Base-by-base conservation (phyloP, 2,329 filamentous ascomycete genomes). In the Xylaria arbuscula region DNA sequence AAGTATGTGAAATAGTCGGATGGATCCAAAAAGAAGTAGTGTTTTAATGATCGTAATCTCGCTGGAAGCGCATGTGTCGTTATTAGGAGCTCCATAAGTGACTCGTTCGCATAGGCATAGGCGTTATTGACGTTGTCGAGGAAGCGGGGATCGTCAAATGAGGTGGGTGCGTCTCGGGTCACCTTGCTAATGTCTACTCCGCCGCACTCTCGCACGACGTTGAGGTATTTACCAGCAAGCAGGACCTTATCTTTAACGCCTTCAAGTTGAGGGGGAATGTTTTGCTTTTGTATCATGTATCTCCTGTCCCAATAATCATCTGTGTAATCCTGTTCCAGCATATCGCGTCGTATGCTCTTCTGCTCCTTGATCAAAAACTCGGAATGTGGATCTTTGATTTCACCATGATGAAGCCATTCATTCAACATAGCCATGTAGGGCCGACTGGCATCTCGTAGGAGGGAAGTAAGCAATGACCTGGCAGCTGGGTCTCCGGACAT, bases 1-100 rank as follows among this genome's bases (percentile, higher is more conserved):
- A 99, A 99, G 81, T 98, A 97, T 2, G 94, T 94, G 80, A 99
- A 98, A 83, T 97, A 99, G 79, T 99, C 96, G 40, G 96, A 98
- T 9, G 94, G 92, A 75, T 98, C 95, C 70, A 99, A 90, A 85
- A 99, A 99, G 84, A 98, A 99, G 83, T 99, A 99, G 81, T 99
- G 96, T 79, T 99, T 99, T 47, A 99, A 85, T 15, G 95, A 98
- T 54, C 92, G 89, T 65, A 99, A 86, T 45, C 96, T 89, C 34
- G 93, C 92, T 0, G 95, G 94, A 5, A 99, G 87, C 13, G 93
- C 93, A 78, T 99, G 96, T 7, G 96, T 96, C 0, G 95, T 98
- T 48, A 99, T 86, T 2, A 99, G 89, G 0, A 99, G 86, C 68
- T 94, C 92, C 81, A 99, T 90, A 24, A 99, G 86, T 8, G 95